Percentiles rank a stretch among this genome's conserved stretches.
Conservation (phyloP, 768 basidiomycete species). For the Hydnomerulius pinastri region DNA sequence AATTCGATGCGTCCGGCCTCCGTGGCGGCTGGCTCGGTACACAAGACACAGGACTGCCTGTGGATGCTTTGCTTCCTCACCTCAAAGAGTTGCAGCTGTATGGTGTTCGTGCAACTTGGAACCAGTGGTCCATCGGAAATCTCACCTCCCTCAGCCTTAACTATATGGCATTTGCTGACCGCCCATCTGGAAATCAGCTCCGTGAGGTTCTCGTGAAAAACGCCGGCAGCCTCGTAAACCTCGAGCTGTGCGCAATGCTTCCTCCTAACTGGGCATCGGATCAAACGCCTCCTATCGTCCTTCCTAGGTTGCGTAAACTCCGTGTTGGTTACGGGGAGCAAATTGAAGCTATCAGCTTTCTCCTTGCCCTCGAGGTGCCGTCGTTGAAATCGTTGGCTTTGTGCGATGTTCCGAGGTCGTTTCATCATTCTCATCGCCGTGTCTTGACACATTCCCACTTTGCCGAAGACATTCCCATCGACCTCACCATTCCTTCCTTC, state of each 20-base stretch:
- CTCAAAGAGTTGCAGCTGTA: not conserved
- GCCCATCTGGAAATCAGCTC: not conserved
- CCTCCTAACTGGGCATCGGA: not conserved
- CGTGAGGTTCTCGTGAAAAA: not conserved
- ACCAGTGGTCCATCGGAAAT: not conserved
- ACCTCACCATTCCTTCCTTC: not conserved
- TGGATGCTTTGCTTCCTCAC: not conserved
- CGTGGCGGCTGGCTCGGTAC: not conserved
- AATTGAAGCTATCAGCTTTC: not conserved
- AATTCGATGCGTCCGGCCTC: not conserved
- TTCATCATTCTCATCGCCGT: not conserved
- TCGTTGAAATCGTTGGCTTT: slow-evolving; percentile 2
- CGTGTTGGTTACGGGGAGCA: not conserved
- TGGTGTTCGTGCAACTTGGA: slow-evolving; percentile 1
- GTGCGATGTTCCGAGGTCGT: not conserved
- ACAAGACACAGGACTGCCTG: not conserved
- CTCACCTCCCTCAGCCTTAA: slow-evolving; percentile 5
- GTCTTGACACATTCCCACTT: not conserved
- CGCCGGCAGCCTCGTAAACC: not conserved
- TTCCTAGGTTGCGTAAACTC: not conserved
- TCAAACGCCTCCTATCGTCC: not conserved
- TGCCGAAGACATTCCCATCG: not conserved
- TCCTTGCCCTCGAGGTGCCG: not conserved
- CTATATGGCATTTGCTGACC: not conserved
- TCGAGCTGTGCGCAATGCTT: slow-evolving; percentile 2